Conservation (phyloP, 306 rosid species). For the Vicia faba region DNA sequence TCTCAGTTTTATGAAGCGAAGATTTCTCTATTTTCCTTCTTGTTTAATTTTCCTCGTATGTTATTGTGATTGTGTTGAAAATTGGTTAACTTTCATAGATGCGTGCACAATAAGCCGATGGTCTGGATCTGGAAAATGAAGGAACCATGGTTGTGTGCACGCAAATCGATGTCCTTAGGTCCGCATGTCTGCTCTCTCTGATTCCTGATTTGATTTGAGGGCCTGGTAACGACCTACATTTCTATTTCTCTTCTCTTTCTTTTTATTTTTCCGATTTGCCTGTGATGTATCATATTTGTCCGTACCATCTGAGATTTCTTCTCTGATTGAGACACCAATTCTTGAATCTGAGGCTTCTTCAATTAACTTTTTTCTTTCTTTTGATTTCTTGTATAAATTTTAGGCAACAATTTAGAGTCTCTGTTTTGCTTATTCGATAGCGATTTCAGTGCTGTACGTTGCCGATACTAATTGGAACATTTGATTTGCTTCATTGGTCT, state of each 20-base stretch:
- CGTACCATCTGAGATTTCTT: constrained; percentile 15
- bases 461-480: constrained; percentile 64
- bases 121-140: constrained; percentile 73
- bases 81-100: not conserved
- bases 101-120: constrained; percentile 99
- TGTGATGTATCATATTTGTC: constrained; percentile 18
- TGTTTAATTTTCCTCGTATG: no score
- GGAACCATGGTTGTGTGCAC: constrained; percentile 90
- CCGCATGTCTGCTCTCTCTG: constrained; percentile 89
- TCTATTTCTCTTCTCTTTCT: not conserved
- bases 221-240: constrained; percentile 92
- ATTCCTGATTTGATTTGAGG: constrained; percentile 68
- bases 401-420: constrained; percentile 96
- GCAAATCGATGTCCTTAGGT: constrained; percentile 59
- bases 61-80: not conserved
- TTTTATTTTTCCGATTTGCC: not conserved
- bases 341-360: not conserved
- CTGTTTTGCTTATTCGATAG: constrained; percentile 60
- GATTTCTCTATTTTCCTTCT: no score
- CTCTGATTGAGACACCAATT: not conserved
- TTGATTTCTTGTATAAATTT: not conserved
- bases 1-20: no score
- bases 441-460: constrained; percentile 82
- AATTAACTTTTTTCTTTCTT: not conserved
- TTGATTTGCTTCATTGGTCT: constrained; percentile 50